These are phyloP conservation scores for Staphylotrichum tortipilum DNA, from an alignment of 495 filamentous ascomycete species.

Conservation along the genomic window DNA sequence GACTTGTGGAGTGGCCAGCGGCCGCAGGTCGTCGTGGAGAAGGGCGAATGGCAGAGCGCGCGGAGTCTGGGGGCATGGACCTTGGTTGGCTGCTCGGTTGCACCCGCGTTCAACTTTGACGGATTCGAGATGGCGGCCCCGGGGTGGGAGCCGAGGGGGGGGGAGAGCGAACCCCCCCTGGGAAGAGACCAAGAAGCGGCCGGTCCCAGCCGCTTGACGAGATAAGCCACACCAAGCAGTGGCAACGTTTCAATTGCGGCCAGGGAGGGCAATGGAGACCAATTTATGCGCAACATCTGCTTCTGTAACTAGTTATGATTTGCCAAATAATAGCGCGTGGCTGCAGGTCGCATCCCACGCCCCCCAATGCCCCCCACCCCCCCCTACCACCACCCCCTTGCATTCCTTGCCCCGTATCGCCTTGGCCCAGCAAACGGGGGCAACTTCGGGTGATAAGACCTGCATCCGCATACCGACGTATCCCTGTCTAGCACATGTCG, in stretches of 20 bases:
- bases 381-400: neutral
- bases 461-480: neutral
- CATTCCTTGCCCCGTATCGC: neutral
- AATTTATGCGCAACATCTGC: no score
- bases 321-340: no score
- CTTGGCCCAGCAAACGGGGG: neutral
- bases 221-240: no score
- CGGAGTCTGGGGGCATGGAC: conserved; percentile 37
- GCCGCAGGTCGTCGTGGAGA: conserved; percentile 35
- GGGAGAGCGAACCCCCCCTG: no score
- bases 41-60: conserved; percentile 36
- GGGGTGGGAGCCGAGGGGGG: conserved; percentile 28
- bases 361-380: no score
- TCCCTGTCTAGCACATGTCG: neutral
- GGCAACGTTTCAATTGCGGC: no score
- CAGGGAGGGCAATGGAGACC: no score
- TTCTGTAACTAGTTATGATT: no score
- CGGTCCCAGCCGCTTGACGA: neutral
- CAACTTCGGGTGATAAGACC: neutral
- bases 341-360: neutral
- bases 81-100: conserved; percentile 30
- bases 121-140: conserved; percentile 29
- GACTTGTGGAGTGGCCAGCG: conserved; percentile 31
- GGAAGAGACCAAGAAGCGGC: no score
- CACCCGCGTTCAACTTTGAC: conserved; percentile 28